Percentiles rank a stretch among this genome's conserved stretches.
Evolutionary conservation across 495 filamentous ascomycete genomes (phyloP).

Genomic region (Xylaria venustula): DNA sequence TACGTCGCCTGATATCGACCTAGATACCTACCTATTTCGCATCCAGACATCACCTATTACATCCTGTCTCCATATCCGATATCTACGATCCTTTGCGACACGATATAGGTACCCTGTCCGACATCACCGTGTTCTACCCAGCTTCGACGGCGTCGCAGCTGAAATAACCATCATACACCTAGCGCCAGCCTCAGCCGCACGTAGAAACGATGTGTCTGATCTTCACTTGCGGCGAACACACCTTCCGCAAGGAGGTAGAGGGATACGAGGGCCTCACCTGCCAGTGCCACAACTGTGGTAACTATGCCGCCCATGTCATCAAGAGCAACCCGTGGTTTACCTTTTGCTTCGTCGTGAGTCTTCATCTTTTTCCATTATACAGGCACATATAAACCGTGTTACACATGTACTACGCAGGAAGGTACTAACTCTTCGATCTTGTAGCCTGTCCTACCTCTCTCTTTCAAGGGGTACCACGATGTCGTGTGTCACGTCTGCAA

Average conservation of each 20-base stretch:
- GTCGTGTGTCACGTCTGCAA: conserved; percentile 54
- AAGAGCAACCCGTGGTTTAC: conserved; percentile 58
- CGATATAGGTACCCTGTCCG: no score
- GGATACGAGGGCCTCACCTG: conserved; percentile 54
- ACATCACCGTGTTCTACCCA: not conserved
- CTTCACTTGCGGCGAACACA: conserved; percentile 58
- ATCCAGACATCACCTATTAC: not conserved
- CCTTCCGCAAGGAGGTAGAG: conserved; percentile 53
- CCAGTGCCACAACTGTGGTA: conserved; percentile 58
- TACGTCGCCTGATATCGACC: not conserved
- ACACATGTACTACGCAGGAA: not conserved
- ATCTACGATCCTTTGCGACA: not conserved
- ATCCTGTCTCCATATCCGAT: not conserved
- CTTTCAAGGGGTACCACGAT: conserved; percentile 55
- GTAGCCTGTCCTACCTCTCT: conserved; percentile 55
- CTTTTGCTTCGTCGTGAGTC: conserved; percentile 55
- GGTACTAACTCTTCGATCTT: conserved; percentile 11
- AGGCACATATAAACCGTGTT: not conserved
- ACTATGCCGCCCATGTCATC: conserved; percentile 49
- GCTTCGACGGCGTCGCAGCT: not conserved
- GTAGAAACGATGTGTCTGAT: conserved; percentile 51
- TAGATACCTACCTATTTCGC: not conserved
- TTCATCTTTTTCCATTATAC: not conserved
- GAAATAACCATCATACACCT: not conserved
- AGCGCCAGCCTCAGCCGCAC: conserved; percentile 1